Conservation (phyloP, 257 asterid genomes). For the Nicotiana benthamiana region DNA sequence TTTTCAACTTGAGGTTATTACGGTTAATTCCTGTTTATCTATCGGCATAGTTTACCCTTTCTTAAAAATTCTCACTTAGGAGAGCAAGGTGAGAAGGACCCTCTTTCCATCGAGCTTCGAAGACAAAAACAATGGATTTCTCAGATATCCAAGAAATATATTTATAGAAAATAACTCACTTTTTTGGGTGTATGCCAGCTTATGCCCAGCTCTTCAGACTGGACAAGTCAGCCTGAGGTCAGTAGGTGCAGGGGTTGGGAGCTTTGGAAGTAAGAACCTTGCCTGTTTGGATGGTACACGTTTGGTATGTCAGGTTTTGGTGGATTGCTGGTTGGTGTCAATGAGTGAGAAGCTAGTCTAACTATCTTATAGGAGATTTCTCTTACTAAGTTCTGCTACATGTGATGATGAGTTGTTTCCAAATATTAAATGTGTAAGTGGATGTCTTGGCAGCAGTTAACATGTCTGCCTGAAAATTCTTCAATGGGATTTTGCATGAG, state of each 20-base stretch:
- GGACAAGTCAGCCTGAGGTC: slow-evolving; percentile 50
- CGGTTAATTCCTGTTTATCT: background rate
- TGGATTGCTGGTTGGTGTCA: slow-evolving; percentile 27
- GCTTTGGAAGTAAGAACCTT: slow-evolving; percentile 36
- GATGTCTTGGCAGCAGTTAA: slow-evolving; percentile 13
- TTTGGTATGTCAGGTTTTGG: slow-evolving; percentile 20
- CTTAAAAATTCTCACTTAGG: background rate
- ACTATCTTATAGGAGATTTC: slow-evolving; percentile 32
- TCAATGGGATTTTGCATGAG: slow-evolving; percentile 1
- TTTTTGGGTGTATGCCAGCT: slow-evolving; percentile 36
- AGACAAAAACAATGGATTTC: background rate
- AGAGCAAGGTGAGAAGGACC: background rate
- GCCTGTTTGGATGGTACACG: slow-evolving; percentile 42
- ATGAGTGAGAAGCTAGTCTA: slow-evolving; percentile 27
- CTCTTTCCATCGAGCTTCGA: background rate
- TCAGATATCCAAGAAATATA: background rate
- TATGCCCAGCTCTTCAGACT: slow-evolving; percentile 65
- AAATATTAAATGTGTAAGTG: slow-evolving; percentile 6
- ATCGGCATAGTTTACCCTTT: background rate
- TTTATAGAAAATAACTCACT: background rate
- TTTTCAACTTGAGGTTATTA: background rate
- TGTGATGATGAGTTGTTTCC: slow-evolving; percentile 35
- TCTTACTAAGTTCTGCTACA: slow-evolving; percentile 23
- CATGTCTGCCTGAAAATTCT: slow-evolving; percentile 13
- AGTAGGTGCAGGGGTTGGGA: slow-evolving; percentile 40